Percentiles rank a stretch among this genome's conserved stretches.
phyloP scores from a whole-genome alignment of 345 rosid genomes.

The thale cress (Arabidopsis thaliana) region TAIR10.1 NC_003070.9:11417501-11418000 shows the following conservation, averaged over 20 bases:
- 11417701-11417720: conserved; percentile 60
- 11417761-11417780: conserved; percentile 82
- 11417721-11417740: conserved; percentile 74
- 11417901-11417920: conserved; percentile 78
- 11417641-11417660: conserved; percentile 59
- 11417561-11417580: conserved; percentile 70
- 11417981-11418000: conserved; percentile 63
- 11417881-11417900: conserved; percentile 75
- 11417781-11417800: conserved; percentile 88
- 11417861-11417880: conserved; percentile 89
- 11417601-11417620: conserved; percentile 72
- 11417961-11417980: conserved; percentile 77
- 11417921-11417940: conserved; percentile 68
- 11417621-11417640: conserved; percentile 70
- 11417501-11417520: conserved; percentile 48
- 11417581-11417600: conserved; percentile 64
- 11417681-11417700: conserved; percentile 58
- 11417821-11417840: conserved; percentile 80
- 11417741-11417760: conserved; percentile 71
- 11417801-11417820: conserved; percentile 78
- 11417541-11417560: conserved; percentile 60
- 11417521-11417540: conserved; percentile 66
- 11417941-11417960: conserved; percentile 71
- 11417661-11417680: conserved; percentile 57
- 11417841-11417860: conserved; percentile 76